Conservation (phyloP, 352 stramenopile species). For the Phytophthora crassamura region DNA sequence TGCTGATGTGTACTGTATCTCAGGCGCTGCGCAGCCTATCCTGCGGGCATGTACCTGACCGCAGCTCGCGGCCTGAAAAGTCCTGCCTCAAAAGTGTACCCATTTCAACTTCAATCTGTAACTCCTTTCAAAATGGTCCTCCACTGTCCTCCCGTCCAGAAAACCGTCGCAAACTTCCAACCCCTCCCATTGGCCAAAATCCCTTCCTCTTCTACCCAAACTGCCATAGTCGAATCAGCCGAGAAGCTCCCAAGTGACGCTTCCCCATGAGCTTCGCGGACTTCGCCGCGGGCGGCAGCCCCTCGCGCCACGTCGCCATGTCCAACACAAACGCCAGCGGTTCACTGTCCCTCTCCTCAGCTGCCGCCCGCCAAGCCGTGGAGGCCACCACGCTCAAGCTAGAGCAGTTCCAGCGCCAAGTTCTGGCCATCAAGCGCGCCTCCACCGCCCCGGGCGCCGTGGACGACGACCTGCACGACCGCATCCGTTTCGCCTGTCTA, state of each 20-base stretch:
- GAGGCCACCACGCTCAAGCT: conserved; percentile 79
- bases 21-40: too few species aligned
- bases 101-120: too few species aligned
- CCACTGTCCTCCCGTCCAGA: too few species aligned
- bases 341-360: conserved; percentile 25
- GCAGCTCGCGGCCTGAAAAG: too few species aligned
- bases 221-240: background rate
- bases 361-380: conserved; percentile 54
- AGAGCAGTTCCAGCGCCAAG: conserved; percentile 86
- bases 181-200: background rate
- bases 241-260: conserved; percentile 1
- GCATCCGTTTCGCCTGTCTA: conserved; percentile 85
- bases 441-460: conserved; percentile 36
- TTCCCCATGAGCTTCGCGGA: conserved; percentile 71
- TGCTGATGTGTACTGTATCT: too few species aligned
- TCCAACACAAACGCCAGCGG: conserved; percentile 14
- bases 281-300: conserved; percentile 46
- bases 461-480: conserved; percentile 84
- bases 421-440: conserved; percentile 78
- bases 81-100: too few species aligned
- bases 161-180: too few species aligned
- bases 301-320: conserved; percentile 18
- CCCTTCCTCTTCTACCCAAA: conserved; percentile 1
- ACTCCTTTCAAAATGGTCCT: too few species aligned
- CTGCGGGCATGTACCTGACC: too few species aligned